Percentiles rank a stretch among this genome's conserved stretches.
Conservation (phyloP, 352 stramenopile genomes). For the Phytopythium oedochilum region DNA sequence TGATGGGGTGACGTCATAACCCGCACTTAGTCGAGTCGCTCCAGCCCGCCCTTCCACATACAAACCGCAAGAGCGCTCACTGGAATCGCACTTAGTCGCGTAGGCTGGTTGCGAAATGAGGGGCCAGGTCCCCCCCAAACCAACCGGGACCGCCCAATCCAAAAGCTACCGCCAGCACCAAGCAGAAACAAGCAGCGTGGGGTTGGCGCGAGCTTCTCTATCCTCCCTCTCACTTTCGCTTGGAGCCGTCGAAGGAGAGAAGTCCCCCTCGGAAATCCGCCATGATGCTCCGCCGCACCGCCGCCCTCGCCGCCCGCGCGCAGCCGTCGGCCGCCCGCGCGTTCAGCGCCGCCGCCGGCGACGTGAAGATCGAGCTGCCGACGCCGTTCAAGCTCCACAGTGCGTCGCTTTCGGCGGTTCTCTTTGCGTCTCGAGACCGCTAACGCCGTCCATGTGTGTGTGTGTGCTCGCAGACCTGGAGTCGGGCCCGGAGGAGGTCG, state of each 20-base stretch:
- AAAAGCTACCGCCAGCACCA: not conserved
- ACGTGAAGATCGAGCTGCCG: conserved; percentile 69
- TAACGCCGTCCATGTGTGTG: not conserved
- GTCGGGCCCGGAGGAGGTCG: conserved; percentile 49
- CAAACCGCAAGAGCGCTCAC: not conserved
- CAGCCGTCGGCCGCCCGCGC: conserved; percentile 28
- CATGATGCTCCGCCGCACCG: conserved; percentile 67
- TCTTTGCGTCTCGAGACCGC: not conserved
- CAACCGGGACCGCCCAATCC: not conserved
- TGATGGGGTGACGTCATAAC: conserved; percentile 21
- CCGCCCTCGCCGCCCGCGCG: conserved; percentile 30
- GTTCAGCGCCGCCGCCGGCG: conserved; percentile 57
- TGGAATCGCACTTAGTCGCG: not conserved
- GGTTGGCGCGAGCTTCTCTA: conserved; percentile 1
- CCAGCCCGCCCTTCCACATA: not conserved
- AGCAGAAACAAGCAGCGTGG: conserved; percentile 4
- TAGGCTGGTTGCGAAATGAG: not conserved
- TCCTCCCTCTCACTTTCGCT: not conserved
- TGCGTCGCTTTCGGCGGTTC: conserved; percentile 15
- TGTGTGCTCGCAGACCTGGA: conserved; percentile 46
- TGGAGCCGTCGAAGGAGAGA: no score
- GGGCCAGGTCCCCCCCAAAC: not conserved
- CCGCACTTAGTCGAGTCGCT: conserved; percentile 16
- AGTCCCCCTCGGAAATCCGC: conserved; percentile 1
- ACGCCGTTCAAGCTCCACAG: conserved; percentile 79